Base-by-base conservation (phyloP, 2,329 filamentous ascomycete genomes). In the Xylaria sp. region DNA sequence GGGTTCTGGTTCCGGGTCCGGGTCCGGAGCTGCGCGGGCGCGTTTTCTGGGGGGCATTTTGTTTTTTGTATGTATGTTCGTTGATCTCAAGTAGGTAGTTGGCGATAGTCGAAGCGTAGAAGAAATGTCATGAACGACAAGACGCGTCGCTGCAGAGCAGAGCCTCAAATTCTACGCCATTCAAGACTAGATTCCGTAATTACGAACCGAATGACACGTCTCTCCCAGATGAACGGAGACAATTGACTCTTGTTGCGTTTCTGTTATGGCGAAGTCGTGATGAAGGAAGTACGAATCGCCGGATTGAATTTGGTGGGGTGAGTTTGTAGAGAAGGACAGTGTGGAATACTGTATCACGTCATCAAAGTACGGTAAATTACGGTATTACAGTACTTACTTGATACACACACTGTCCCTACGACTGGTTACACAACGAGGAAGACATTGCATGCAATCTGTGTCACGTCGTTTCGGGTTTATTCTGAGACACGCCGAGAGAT, bases 1-100 rank as follows among this genome's bases (percentile, higher is more conserved):
- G 10, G 48, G 57, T 30, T 55, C 59, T 1, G 52, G 30, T 37
- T 52, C 59, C 0, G 64, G 34, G 7, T 60, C 60, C 11, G 47
- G 58, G 8, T 48, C 42, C 9, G 64, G 52, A 3, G 62, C 56
- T 6, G 64, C 57, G 23, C 62, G 63, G 44, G 64, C 62, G 19
- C 67, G 65, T 62, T 51, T 67, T 58, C 55, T 64, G 0, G 66
- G 67, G n/a, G 68, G 65, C 69, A 70, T 70, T 58, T 53, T 39
- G 51, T 19, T 35, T 46, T 54, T 9, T 16, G 3, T 4, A 44
- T 11, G 13, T 8, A 16, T 23, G 23, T 23, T 23, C 3, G 23
- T 23, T 23, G 2, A 23, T 30, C 23, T 30, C 23, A 30, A 30
- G 23, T 30, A 30, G 23, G 23, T 30, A 5, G 23, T 30, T 30